Percentiles rank a stretch among this genome's conserved stretches.
These are phyloP conservation scores for Phragmites australis DNA, from an alignment of 176 grass and related monocot genomes.

Conservation along the genomic window DNA sequence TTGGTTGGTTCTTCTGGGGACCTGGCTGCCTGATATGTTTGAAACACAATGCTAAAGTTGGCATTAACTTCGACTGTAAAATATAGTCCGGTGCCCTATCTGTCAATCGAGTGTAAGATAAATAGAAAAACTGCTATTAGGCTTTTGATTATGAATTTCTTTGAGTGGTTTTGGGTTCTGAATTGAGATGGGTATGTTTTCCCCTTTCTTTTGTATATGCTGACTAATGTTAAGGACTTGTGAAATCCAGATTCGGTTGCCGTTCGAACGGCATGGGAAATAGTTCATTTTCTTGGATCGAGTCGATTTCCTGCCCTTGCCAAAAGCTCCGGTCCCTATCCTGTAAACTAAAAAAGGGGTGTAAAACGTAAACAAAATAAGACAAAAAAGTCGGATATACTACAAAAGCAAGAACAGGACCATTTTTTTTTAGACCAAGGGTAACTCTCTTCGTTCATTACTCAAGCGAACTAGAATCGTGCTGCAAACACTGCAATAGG, in stretches of 20 bases:
- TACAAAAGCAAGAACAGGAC: too few species aligned
- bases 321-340: too few species aligned
- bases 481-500: too few species aligned
- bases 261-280: neutral
- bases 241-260: neutral
- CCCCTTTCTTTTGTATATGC: neutral
- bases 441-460: too few species aligned
- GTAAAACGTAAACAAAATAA: too few species aligned
- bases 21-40: neutral
- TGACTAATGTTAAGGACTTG: neutral
- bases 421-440: too few species aligned
- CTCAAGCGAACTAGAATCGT: too few species aligned
- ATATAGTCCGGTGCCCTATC: neutral
- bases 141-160: neutral
- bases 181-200: neutral
- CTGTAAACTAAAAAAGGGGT: too few species aligned
- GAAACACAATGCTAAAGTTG: neutral
- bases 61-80: constrained; percentile 23
- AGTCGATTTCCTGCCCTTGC: too few species aligned
- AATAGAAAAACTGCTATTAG: neutral
- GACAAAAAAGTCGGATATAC: too few species aligned
- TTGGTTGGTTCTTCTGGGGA: neutral
- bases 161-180: neutral
- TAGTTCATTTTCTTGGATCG: neutral
- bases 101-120: neutral